Base-by-base conservation (phyloP, 2,329 filamentous ascomycete genomes). In the Teratosphaeriaceae sp. region DNA sequence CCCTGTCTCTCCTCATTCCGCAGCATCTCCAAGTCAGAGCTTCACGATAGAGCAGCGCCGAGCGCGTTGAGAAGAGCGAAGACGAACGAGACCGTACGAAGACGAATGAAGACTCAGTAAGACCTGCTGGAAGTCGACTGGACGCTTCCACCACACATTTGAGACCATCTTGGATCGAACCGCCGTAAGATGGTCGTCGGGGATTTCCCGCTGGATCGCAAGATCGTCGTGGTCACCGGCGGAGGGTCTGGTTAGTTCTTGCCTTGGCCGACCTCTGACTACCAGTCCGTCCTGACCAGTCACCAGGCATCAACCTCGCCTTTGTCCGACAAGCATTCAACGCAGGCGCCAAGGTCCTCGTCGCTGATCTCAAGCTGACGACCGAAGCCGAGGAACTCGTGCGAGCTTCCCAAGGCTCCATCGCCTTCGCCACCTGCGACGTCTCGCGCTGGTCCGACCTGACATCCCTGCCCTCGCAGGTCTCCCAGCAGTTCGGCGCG, bases 351-450 rank as follows among this genome's bases (percentile, higher is more conserved):
- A 54, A 48, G 43, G 55, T 62, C n/a, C 51, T 65, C 27, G 58
- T 65, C 36, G 63, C 55, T 1, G 63, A 65, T 48, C 48, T 65
- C 19, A 55, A 53, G 33, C 57, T 65, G 36, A 59, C 55, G 3
- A 5, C 43, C 5, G 59, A 61, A 41, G 62, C 59, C 3, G 45
- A 59, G 37, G 33, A 50, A 7, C 53, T 63, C n/a, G 27, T 63
- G 27, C 33, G 43, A 30, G 15, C 42, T 22, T 38, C 42, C 23
- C 33, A 48, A 19, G 38, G 40, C 13, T 42, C 38, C 19, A 47
- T 56, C 20, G 40, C 51, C 9, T 65, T 64, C 42, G 44, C 46
- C 23, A 54, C 51, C 40, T 63, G 60, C 46, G 62, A 66, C 47
- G 63, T 65, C 8, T 48, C 58, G 7, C 53, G 58, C 39, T 59